Evolutionary conservation across 305 asterid genomes (phyloP).

Genomic region (Striga hermonthica): DNA sequence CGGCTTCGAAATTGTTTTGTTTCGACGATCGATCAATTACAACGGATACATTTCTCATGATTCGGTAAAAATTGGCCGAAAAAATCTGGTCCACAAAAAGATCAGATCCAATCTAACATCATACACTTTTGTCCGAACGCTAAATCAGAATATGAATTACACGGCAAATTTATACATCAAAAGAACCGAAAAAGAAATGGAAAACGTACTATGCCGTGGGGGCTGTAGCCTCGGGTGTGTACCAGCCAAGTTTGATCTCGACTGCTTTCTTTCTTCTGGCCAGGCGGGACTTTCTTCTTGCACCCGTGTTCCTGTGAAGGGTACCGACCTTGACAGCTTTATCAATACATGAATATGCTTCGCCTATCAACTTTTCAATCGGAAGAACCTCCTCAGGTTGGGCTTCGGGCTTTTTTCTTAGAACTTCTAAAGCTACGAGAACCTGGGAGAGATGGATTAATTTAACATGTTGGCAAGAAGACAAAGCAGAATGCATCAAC

Average conservation of each 20-base stretch:
- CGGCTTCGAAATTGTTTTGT: too few relatives aligned
- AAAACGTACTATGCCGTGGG: slow-evolving; percentile 37
- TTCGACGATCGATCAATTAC: too few relatives aligned
- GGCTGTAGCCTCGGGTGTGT: slow-evolving; percentile 50
- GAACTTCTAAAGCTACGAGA: slow-evolving; percentile 64
- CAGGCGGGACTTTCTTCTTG: slow-evolving; percentile 89
- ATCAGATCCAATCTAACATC: too few relatives aligned
- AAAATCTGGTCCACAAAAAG: too few relatives aligned
- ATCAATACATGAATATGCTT: slow-evolving; percentile 87
- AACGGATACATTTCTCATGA: too few relatives aligned
- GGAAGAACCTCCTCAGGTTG: slow-evolving; percentile 68
- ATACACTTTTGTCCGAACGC: too few relatives aligned
- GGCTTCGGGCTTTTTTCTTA: slow-evolving; percentile 69
- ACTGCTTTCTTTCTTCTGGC: slow-evolving; percentile 87
- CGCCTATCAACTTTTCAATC: slow-evolving; percentile 77
- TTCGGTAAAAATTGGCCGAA: too few relatives aligned
- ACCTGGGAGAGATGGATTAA: slow-evolving; percentile 42
- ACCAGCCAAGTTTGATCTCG: slow-evolving; percentile 90
- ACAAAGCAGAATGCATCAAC: neutral
- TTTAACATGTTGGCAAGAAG: neutral
- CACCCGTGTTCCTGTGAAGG: slow-evolving; percentile 90
- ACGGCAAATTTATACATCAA: slow-evolving; percentile 31
- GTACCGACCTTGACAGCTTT: slow-evolving; percentile 78
- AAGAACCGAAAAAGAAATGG: slow-evolving; percentile 19
- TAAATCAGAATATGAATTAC: neutral